phyloP scores from a whole-genome alignment of 1,139 yeast species.

The Taphrina deformans region DNA sequence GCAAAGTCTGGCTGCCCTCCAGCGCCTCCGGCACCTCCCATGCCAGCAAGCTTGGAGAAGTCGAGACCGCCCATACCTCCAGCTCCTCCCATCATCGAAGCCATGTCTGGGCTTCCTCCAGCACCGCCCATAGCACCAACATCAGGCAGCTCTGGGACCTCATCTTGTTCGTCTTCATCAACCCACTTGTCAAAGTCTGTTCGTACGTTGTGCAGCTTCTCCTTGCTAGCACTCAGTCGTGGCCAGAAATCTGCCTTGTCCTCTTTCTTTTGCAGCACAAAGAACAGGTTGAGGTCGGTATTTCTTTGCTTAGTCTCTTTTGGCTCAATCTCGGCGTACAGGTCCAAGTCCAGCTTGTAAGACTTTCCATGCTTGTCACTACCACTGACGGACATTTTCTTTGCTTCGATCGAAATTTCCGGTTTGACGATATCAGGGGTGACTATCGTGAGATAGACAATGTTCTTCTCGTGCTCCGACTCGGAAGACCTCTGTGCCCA shows the following conservation, averaged over 20 bases:
- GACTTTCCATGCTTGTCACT: slow-evolving; percentile 51
- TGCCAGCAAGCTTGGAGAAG: slow-evolving; percentile 38
- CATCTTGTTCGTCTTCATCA: slow-evolving; percentile 90
- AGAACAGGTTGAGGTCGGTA: slow-evolving; percentile 72
- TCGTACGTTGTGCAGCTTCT: slow-evolving; percentile 70
- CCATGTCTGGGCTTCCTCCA: slow-evolving; percentile 44
- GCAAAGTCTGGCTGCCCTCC: slow-evolving; percentile 37
- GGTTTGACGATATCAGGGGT: slow-evolving; percentile 70
- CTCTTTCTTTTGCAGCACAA: slow-evolving; percentile 70
- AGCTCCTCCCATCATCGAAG: slow-evolving; percentile 32
- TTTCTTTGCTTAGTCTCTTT: slow-evolving; percentile 52
- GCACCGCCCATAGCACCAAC: slow-evolving; percentile 44
- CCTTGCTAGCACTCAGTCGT: slow-evolving; percentile 74
- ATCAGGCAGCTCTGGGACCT: slow-evolving; percentile 38
- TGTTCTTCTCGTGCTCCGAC: slow-evolving; percentile 67
- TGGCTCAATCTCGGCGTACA: slow-evolving; percentile 57
- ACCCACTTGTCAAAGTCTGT: slow-evolving; percentile 97
- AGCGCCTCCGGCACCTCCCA: slow-evolving; percentile 28
- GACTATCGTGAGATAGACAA: slow-evolving; percentile 70
- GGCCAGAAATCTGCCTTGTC: slow-evolving; percentile 84
- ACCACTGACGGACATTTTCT: slow-evolving; percentile 60
- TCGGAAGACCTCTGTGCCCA: slow-evolving; percentile 61
- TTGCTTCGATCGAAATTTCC: slow-evolving; percentile 62
- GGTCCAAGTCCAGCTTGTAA: slow-evolving; percentile 39
- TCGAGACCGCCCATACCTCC: slow-evolving; percentile 44